These are phyloP conservation scores for Cnidoscolus chayamansa DNA, from an alignment of 441 rosid genomes.

Conservation along the genomic window DNA sequence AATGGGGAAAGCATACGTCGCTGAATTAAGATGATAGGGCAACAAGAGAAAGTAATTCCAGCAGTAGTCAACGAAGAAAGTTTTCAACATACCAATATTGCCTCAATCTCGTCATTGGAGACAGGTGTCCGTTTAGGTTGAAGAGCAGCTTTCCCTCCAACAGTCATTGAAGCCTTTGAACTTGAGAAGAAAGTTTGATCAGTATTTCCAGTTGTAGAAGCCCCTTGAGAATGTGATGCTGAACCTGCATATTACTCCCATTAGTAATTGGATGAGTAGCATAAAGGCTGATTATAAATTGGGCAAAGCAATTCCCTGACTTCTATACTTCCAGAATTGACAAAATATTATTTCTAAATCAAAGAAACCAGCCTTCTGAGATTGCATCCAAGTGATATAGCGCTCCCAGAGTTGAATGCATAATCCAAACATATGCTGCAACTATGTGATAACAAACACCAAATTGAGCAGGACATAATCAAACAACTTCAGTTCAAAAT, in stretches of 20 bases:
- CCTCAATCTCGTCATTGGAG: slow-evolving; percentile 76
- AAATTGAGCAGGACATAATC: neutral
- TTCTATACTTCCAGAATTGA: no score
- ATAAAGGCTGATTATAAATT: neutral
- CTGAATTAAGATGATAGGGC: neutral
- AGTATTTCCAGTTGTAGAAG: slow-evolving; percentile 33
- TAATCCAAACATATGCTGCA: neutral
- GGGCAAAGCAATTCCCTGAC: no score
- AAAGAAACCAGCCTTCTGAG: no score
- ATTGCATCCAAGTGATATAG: no score
- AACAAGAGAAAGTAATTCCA: neutral
- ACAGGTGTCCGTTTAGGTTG: slow-evolving; percentile 82
- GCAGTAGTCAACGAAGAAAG: neutral
- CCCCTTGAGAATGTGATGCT: slow-evolving; percentile 40
- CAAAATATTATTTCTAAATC: no score
- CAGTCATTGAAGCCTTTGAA: slow-evolving; percentile 38
- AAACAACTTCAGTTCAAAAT: no score
- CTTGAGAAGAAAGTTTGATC: slow-evolving; percentile 51
- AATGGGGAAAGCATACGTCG: neutral
- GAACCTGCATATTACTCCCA: slow-evolving; percentile 34
- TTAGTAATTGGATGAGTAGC: neutral
- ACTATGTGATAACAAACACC: neutral
- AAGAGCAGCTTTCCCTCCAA: slow-evolving; percentile 78
- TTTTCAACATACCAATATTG: slow-evolving; percentile 56
- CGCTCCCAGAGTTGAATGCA: no score